A percentile compares a stretch with the other conserved stretches of the same genome.
phyloP scores from a whole-genome alignment of 169 alveolate genomes.

The Cryptosporidium bovis region DNA sequence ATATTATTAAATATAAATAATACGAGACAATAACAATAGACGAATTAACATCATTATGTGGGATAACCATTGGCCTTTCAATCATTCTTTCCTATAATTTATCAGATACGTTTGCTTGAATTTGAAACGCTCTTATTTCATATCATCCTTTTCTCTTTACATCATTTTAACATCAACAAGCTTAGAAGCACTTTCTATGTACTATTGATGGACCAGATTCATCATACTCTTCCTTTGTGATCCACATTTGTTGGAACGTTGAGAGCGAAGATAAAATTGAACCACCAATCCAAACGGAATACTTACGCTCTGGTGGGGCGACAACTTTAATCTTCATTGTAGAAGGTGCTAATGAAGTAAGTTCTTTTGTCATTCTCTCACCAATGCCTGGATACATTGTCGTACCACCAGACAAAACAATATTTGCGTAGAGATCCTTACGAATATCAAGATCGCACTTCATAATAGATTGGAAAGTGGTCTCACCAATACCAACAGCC shows the following conservation, averaged over 20 bases:
- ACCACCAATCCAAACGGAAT: slow-evolving; percentile 99
- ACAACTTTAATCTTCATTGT: slow-evolving; percentile 97
- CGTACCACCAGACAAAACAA: slow-evolving; percentile 98
- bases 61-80: too few relatives aligned
- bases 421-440: slow-evolving; percentile 94
- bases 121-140: too few relatives aligned
- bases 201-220: slow-evolving; percentile 98
- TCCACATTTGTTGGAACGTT: slow-evolving; percentile 98
- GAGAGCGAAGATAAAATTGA: slow-evolving; percentile 94
- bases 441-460: slow-evolving; percentile 96
- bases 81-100: too few relatives aligned
- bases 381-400: slow-evolving; percentile 97
- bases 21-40: too few relatives aligned
- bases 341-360: slow-evolving; percentile 95
- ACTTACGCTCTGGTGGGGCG: slow-evolving; percentile 99
- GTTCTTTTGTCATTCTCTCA: slow-evolving; percentile 96
- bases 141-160: too few relatives aligned
- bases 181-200: slow-evolving; percentile 96
- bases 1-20: too few relatives aligned
- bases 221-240: slow-evolving; percentile 97
- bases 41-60: too few relatives aligned
- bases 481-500: slow-evolving; percentile 95
- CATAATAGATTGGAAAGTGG: slow-evolving; percentile 95
- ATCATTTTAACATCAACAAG: not conserved
- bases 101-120: too few relatives aligned